These are phyloP conservation scores for Westerdykella aurantiaca DNA, from an alignment of 2,329 filamentous ascomycete genomes.

Conservation along the genomic window DNA sequence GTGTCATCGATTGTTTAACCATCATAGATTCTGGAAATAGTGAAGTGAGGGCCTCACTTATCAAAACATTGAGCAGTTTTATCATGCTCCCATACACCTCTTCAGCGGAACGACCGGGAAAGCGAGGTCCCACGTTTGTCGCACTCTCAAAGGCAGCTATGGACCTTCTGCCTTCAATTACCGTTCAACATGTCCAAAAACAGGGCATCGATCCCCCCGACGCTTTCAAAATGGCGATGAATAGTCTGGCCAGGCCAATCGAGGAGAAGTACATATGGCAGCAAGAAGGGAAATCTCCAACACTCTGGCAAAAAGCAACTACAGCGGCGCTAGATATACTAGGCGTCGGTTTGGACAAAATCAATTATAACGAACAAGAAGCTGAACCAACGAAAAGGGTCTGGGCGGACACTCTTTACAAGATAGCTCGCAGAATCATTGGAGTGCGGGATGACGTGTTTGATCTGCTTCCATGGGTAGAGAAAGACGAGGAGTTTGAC, in stretches of 20 bases:
- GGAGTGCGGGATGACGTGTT: constrained; percentile 30
- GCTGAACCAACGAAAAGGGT: constrained; percentile 45
- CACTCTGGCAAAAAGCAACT: constrained; percentile 77
- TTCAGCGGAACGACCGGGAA: constrained; percentile 12
- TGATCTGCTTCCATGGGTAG: constrained; percentile 10
- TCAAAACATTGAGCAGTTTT: constrained; percentile 65
- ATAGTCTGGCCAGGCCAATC: constrained; percentile 64
- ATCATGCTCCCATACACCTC: constrained; percentile 61
- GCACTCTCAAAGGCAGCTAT: constrained; percentile 83
- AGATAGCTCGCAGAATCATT: constrained; percentile 35
- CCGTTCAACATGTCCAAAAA: constrained; percentile 55
- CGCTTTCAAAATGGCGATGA: constrained; percentile 59
- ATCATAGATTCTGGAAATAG: constrained; percentile 61
- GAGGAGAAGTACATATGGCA: constrained; percentile 74
- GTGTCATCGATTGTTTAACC: constrained; percentile 62
- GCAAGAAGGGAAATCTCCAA: constrained; percentile 61
- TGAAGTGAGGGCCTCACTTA: constrained; percentile 62
- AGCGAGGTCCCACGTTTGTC: constrained; percentile 68
- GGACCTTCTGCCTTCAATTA: constrained; percentile 58
- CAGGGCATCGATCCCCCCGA: constrained; percentile 64
- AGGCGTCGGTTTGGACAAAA: constrained; percentile 50
- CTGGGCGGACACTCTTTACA: constrained; percentile 53
- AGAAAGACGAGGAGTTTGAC: constrained; percentile 73
- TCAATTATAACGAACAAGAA: constrained; percentile 18
- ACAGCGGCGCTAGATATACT: constrained; percentile 64